Evolutionary conservation across 495 filamentous ascomycete genomes (phyloP).

Genomic region (Podospora pseudocomata): DNA sequence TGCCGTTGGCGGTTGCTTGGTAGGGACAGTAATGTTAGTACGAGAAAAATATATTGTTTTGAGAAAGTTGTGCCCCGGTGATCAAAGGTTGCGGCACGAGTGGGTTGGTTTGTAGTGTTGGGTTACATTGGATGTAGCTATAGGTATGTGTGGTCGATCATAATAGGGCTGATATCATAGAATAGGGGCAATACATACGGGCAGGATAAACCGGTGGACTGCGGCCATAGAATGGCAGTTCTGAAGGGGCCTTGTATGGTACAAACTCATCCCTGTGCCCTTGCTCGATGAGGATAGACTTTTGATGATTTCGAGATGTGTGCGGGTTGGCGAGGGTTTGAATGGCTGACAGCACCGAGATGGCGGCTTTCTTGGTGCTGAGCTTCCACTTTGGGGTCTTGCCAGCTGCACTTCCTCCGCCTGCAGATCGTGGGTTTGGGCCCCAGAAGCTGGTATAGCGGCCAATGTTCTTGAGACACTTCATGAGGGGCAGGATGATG

Average conservation of each 20-base stretch:
- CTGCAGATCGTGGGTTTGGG: not conserved
- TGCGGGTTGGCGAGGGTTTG: not conserved
- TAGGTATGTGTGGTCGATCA: not conserved
- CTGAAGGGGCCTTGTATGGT: slow-evolving; percentile 14
- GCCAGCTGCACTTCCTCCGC: not conserved
- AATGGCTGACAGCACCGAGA: slow-evolving; percentile 21
- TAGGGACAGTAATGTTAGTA: not conserved
- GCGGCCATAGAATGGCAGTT: slow-evolving; percentile 33
- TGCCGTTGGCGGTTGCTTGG: slow-evolving; percentile 48
- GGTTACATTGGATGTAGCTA: not conserved
- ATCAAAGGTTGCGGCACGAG: not conserved
- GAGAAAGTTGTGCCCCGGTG: not conserved
- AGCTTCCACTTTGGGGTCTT: slow-evolving; percentile 4
- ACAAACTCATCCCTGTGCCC: not conserved
- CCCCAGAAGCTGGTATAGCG: not conserved
- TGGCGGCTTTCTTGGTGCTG: slow-evolving; percentile 18
- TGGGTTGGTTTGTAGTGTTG: not conserved
- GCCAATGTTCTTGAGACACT: not conserved
- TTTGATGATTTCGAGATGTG: not conserved
- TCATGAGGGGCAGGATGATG: not conserved
- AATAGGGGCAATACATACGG: slow-evolving; percentile 27
- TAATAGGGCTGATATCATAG: slow-evolving; percentile 1
- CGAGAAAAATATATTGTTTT: not conserved
- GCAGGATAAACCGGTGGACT: slow-evolving; percentile 53
- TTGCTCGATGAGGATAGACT: not conserved